Evolutionary conservation across 495 filamentous ascomycete species (phyloP).

Genomic region (Neurospora sp.): DNA sequence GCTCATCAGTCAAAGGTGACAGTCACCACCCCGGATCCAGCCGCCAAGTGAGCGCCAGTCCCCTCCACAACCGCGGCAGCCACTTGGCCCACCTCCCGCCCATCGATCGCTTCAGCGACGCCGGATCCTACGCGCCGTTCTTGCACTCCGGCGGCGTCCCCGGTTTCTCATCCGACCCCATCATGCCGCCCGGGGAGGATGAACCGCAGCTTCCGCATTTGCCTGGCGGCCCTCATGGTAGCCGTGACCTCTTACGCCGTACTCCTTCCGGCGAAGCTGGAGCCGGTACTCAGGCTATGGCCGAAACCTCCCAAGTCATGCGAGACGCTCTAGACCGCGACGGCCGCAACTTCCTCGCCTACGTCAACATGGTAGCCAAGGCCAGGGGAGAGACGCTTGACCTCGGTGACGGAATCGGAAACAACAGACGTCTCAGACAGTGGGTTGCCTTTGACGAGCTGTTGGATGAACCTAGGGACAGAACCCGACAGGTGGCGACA

Average conservation of each 20-base stretch:
- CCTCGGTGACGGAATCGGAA: not conserved
- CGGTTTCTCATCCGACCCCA: conserved; percentile 12
- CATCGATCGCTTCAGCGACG: conserved; percentile 33
- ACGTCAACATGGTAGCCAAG: conserved; percentile 36
- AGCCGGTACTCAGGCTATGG: not conserved
- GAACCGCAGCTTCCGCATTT: not conserved
- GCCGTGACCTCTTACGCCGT: not conserved
- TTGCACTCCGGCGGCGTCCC: conserved; percentile 20
- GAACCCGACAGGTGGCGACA: conserved; percentile 50
- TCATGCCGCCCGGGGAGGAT: conserved; percentile 1
- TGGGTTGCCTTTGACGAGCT: conserved; percentile 47
- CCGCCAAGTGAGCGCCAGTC: conserved; percentile 27
- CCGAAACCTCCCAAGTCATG: conserved; percentile 14
- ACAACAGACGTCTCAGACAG: conserved; percentile 8
- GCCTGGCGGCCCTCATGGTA: not conserved
- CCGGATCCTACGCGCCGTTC: conserved; percentile 5
- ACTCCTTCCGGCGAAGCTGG: not conserved
- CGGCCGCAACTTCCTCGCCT: conserved; percentile 41
- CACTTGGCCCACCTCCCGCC: conserved; percentile 12
- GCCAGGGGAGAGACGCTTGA: conserved; percentile 21
- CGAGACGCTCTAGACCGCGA: conserved; percentile 24
- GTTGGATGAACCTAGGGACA: conserved; percentile 45
- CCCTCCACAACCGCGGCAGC: conserved; percentile 24
- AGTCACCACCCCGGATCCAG: conserved; percentile 9
- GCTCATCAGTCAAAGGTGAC: conserved; percentile 29